These are phyloP conservation scores for Quercus tomentella DNA, from an alignment of 331 rosid genomes.

Conservation along the genomic window DNA sequence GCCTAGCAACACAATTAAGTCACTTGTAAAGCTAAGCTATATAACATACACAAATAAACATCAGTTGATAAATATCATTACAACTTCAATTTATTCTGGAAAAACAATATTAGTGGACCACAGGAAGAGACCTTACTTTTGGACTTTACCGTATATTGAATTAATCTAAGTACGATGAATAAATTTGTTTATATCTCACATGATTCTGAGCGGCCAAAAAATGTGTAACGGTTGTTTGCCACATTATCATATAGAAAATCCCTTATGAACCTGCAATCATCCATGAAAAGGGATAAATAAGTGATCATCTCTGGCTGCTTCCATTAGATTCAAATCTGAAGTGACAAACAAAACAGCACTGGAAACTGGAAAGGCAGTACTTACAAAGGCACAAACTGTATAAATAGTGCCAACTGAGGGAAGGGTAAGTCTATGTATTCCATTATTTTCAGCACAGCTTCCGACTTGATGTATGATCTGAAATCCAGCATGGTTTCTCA, in stretches of 20 bases:
- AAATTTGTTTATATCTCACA: constrained; percentile 55
- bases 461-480: constrained; percentile 81
- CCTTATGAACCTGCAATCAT: constrained; percentile 60
- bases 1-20: background rate
- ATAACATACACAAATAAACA: constrained; percentile 1
- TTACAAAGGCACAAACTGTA: constrained; percentile 79
- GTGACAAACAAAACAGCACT: background rate
- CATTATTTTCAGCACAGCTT: constrained; percentile 93
- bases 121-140: background rate
- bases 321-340: constrained; percentile 3
- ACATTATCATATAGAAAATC: constrained; percentile 79
- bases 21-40: background rate
- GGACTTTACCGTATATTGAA: background rate
- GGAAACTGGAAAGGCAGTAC: constrained; percentile 25
- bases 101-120: background rate
- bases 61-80: constrained; percentile 15
- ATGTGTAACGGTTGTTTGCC: constrained; percentile 74
- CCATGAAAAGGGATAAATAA: constrained; percentile 1
- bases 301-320: constrained; percentile 3
- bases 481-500: constrained; percentile 24
- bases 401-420: constrained; percentile 69
- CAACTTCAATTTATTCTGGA: background rate
- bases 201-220: constrained; percentile 85
- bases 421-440: constrained; percentile 78
- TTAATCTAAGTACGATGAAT: constrained; percentile 1